Percentiles rank a stretch among this genome's conserved stretches.
Conservation (phyloP, 73 alveolate genomes). For the Tetrahymena borealis region DNA sequence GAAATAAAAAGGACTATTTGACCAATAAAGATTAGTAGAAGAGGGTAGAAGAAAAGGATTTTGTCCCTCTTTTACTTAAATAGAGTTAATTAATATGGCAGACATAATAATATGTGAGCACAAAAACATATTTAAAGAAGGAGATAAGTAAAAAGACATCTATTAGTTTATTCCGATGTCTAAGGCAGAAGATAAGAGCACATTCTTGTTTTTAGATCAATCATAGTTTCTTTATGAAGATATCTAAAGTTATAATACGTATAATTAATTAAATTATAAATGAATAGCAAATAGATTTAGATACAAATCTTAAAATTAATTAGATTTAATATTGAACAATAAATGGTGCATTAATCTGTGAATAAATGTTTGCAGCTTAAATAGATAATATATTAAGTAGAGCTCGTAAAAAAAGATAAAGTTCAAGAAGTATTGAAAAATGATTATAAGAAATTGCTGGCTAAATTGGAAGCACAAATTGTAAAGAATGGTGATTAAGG, state of each 20-base stretch:
- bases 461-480: background rate
- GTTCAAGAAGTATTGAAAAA: background rate
- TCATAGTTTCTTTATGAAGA: background rate
- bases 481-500: background rate
- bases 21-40: background rate
- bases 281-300: background rate
- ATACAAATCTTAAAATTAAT: background rate
- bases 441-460: background rate
- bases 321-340: background rate
- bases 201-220: background rate
- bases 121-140: background rate
- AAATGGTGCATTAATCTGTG: background rate
- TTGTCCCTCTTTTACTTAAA: background rate
- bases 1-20: background rate
- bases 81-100: background rate
- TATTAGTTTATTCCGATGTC: background rate
- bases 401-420: background rate
- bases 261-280: background rate
- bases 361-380: background rate
- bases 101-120: background rate
- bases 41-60: background rate
- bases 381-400: background rate
- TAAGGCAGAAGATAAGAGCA: background rate
- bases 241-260: background rate
- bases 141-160: background rate